Evolutionary conservation across 2,329 filamentous ascomycete genomes (phyloP).

Genomic region (Colletotrichum tanaceti): DNA sequence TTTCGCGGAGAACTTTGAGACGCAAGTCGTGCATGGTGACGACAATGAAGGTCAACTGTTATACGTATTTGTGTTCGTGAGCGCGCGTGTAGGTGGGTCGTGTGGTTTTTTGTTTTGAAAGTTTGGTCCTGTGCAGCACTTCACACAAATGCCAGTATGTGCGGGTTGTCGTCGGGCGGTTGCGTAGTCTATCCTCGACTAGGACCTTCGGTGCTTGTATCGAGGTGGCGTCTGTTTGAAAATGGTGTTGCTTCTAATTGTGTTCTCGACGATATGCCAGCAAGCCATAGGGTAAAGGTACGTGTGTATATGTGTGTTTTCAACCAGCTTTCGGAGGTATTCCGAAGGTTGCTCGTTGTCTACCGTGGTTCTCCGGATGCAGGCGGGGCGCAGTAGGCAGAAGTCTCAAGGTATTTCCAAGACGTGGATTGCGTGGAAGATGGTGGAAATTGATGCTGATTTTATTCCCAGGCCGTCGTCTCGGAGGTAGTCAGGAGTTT

Average conservation of each 20-base stretch:
- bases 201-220: constrained; percentile 26
- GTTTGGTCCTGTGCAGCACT: constrained; percentile 6
- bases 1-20: constrained; percentile 76
- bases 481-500: constrained; percentile 31
- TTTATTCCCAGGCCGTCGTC: constrained; percentile 8
- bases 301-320: constrained; percentile 1
- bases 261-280: constrained; percentile 11
- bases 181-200: neutral
- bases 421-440: neutral
- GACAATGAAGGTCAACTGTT: neutral
- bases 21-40: constrained; percentile 70
- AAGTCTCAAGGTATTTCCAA: neutral
- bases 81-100: neutral
- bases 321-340: neutral
- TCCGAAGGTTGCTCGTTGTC: neutral
- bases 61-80: too few species aligned
- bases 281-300: constrained; percentile 15
- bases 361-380: neutral
- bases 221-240: constrained; percentile 13
- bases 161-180: neutral
- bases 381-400: neutral
- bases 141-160: constrained; percentile 8
- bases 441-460: neutral
- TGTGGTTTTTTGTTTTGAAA: neutral
- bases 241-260: constrained; percentile 10